These are phyloP conservation scores for Dryas alaskensis DNA, from an alignment of 306 rosid genomes.

Conservation along the genomic window DNA sequence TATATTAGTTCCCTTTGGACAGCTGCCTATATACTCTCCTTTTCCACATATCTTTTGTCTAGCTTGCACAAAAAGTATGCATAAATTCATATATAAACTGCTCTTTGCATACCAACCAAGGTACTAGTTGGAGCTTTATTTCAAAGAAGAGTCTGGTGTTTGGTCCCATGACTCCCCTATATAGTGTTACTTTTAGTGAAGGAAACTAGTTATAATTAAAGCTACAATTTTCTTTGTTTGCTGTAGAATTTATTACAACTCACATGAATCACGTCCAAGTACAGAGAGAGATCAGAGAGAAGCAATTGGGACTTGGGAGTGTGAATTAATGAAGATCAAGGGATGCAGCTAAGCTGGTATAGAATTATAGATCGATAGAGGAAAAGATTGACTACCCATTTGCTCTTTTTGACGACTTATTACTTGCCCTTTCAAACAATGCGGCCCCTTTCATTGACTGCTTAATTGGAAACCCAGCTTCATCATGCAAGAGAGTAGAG, in stretches of 20 bases:
- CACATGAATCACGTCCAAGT: slow-evolving; percentile 30
- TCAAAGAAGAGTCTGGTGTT: neutral
- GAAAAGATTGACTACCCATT: slow-evolving; percentile 11
- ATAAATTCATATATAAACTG: no score
- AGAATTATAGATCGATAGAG: neutral
- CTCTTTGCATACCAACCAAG: neutral
- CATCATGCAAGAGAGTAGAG: neutral
- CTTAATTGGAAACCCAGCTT: neutral
- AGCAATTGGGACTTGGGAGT: neutral
- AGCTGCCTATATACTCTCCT: neutral
- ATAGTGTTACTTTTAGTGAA: no score
- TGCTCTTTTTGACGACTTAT: slow-evolving; percentile 10
- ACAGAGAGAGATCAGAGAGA: no score
- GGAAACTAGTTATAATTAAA: no score
- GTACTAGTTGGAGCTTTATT: no score
- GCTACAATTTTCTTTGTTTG: neutral
- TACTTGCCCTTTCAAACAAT: slow-evolving; percentile 23
- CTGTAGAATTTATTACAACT: slow-evolving; percentile 7
- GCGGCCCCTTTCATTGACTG: slow-evolving; percentile 26
- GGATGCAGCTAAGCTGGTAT: neutral
- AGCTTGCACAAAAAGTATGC: neutral
- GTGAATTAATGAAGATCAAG: slow-evolving; percentile 8
- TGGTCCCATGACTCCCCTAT: neutral
- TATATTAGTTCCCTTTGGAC: neutral
- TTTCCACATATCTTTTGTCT: neutral